These are phyloP conservation scores for Coemansia sp. DNA, from an alignment of 192 early-diverging fungal genomes.

Conservation along the genomic window DNA sequence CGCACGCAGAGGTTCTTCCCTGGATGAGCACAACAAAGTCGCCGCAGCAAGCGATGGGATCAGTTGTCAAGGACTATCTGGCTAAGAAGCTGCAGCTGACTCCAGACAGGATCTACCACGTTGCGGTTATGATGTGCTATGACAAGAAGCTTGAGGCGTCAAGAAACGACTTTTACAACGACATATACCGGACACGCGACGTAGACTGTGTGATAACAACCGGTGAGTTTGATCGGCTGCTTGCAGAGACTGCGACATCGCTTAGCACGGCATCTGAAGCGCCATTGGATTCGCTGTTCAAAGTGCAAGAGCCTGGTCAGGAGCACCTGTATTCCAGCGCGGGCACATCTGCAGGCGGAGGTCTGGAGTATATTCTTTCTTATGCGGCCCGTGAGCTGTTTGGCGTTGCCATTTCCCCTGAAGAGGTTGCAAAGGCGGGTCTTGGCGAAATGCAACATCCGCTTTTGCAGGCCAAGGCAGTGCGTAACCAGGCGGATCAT, in stretches of 20 bases:
- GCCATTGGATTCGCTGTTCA: conserved; percentile 60
- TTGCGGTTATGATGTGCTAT: conserved; percentile 96
- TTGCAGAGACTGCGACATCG: conserved; percentile 63
- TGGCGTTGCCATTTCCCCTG: conserved; percentile 62
- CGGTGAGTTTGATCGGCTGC: conserved; percentile 86
- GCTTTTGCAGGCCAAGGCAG: conserved; percentile 64
- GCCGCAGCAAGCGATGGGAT: conserved; percentile 98
- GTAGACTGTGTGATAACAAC: conserved; percentile 97
- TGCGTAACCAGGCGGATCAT: conserved; percentile 79
- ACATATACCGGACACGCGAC: conserved; percentile 81
- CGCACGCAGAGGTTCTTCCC: conserved; percentile 85
- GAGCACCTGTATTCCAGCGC: conserved; percentile 60
- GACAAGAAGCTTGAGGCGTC: conserved; percentile 99
- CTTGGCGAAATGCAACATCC: conserved; percentile 45
- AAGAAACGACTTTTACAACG: conserved; percentile 85
- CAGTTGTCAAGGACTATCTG: conserved; percentile 83
- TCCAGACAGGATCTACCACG: conserved; percentile 87
- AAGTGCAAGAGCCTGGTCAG: conserved; percentile 24
- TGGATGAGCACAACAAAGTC: conserved; percentile 88
- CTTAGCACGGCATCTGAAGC: conserved; percentile 57
- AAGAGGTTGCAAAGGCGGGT: conserved; percentile 51
- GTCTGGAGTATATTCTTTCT: conserved; percentile 82
- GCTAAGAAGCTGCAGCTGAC: conserved; percentile 61
- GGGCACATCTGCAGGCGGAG: conserved; percentile 90
- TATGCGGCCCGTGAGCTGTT: conserved; percentile 81